Percentiles rank a stretch among this genome's conserved stretches.
phyloP scores from a whole-genome alignment of 2,329 filamentous ascomycete genomes.

The Pestalotiopsis sp. region DNA sequence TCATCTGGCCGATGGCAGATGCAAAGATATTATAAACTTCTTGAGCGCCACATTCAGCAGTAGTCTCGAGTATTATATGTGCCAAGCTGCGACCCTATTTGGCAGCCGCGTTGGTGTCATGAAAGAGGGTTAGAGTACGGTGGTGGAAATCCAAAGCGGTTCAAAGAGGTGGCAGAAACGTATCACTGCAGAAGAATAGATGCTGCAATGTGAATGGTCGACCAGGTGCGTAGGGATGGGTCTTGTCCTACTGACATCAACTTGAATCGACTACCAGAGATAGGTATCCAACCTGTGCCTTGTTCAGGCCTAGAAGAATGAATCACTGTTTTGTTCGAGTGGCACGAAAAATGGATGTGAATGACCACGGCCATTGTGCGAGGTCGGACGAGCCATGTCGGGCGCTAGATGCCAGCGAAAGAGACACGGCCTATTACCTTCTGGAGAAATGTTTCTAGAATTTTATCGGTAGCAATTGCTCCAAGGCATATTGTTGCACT shows the following conservation, averaged over 20 bases:
- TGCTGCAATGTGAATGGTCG: neutral
- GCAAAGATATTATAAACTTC: neutral
- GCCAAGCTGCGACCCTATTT: neutral
- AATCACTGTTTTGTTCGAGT: neutral
- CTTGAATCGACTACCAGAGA: neutral
- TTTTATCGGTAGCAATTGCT: neutral
- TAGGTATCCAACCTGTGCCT: neutral
- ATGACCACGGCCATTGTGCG: slow-evolving; percentile 40
- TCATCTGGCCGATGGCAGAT: neutral
- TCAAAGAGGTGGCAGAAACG: neutral
- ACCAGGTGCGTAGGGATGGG: neutral
- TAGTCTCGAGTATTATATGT: neutral
- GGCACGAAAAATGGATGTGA: neutral
- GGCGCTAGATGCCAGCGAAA: slow-evolving; percentile 9
- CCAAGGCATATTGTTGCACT: neutral
- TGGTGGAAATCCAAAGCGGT: neutral
- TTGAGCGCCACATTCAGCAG: neutral
- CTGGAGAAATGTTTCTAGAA: neutral
- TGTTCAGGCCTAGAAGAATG: neutral
- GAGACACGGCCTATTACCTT: neutral
- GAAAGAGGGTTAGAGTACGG: neutral
- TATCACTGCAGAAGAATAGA: neutral
- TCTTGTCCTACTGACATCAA: neutral
- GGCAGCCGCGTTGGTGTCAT: neutral
- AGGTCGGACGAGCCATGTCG: slow-evolving; percentile 28